Percentiles rank a stretch among this genome's conserved stretches.
Conservation (phyloP, 2,329 filamentous ascomycete genomes). For the Fusarium robinianum region DNA sequence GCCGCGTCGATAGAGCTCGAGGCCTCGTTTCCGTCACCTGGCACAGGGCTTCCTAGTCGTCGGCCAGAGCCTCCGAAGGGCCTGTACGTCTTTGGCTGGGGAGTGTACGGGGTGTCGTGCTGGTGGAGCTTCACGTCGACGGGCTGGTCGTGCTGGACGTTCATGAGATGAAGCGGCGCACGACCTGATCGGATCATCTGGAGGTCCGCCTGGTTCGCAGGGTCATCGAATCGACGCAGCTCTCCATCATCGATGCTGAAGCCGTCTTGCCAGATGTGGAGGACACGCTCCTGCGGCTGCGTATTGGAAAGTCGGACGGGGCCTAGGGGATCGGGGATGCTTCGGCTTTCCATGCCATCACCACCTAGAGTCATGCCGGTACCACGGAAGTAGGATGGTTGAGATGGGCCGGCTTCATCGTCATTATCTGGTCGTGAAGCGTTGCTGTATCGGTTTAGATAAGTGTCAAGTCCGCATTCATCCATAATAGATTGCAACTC, state of each 20-base stretch:
- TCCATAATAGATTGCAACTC: conserved; percentile 31
- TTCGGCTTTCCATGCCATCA: conserved; percentile 72
- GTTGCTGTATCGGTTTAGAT: conserved; percentile 54
- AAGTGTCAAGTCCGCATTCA: neutral
- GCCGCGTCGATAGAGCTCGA: conserved; percentile 20
- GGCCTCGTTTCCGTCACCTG: conserved; percentile 52
- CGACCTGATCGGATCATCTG: conserved; percentile 77
- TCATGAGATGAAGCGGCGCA: conserved; percentile 77
- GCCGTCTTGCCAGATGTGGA: conserved; percentile 83
- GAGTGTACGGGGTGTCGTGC: conserved; percentile 71
- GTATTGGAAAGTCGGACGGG: conserved; percentile 36
- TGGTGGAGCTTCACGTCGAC: conserved; percentile 80
- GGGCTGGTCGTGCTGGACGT: conserved; percentile 73
- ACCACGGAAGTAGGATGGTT: conserved; percentile 65
- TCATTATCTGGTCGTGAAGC: conserved; percentile 58
- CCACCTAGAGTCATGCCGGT: conserved; percentile 77
- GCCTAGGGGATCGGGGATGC: conserved; percentile 64
- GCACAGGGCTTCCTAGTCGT: conserved; percentile 76
- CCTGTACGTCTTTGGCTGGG: conserved; percentile 74
- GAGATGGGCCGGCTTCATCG: conserved; percentile 55
- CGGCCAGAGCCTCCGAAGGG: conserved; percentile 75
- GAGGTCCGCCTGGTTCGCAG: conserved; percentile 71
- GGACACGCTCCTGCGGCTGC: conserved; percentile 65
- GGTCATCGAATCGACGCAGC: conserved; percentile 78
- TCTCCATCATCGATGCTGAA: conserved; percentile 85